Evolutionary conservation across 345 rosid species (phyloP).

Genomic region (Sisymbrium altissimum): DNA sequence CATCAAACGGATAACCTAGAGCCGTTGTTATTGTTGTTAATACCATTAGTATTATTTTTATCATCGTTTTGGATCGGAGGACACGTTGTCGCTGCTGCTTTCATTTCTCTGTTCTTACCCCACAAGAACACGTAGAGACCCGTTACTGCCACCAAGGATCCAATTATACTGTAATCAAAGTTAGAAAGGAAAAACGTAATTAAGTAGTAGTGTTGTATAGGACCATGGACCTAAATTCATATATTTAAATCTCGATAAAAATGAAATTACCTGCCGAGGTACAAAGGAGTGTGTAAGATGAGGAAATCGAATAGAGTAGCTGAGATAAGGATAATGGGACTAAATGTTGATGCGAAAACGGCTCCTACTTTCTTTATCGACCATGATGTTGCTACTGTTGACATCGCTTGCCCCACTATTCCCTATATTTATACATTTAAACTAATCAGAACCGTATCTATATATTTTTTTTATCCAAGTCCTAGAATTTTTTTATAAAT

Average conservation of each 20-base stretch:
- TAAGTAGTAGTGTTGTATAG: background rate
- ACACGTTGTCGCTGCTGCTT: background rate
- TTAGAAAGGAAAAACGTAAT: background rate
- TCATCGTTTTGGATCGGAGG: slow-evolving; percentile 10
- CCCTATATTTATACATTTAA: slow-evolving; percentile 39
- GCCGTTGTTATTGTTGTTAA: background rate
- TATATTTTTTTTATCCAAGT: background rate
- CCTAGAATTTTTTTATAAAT: background rate
- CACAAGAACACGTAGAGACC: slow-evolving; percentile 55
- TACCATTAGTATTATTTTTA: background rate
- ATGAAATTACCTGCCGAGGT: slow-evolving; percentile 53
- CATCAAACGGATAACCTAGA: slow-evolving; percentile 5
- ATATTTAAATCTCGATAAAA: background rate
- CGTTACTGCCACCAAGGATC: slow-evolving; percentile 51
- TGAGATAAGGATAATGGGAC: slow-evolving; percentile 51
- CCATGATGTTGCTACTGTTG: slow-evolving; percentile 71
- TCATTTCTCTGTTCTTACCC: slow-evolving; percentile 37
- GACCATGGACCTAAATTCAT: background rate
- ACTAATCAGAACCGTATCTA: background rate
- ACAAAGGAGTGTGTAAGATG: slow-evolving; percentile 53
- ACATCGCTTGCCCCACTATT: slow-evolving; percentile 59
- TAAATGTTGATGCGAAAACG: slow-evolving; percentile 62
- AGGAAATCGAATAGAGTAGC: slow-evolving; percentile 55
- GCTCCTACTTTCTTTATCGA: slow-evolving; percentile 64
- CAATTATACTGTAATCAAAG: slow-evolving; percentile 47